phyloP scores from a whole-genome alignment of 2,329 filamentous ascomycete species.

The Curvularia lunata region DNA sequence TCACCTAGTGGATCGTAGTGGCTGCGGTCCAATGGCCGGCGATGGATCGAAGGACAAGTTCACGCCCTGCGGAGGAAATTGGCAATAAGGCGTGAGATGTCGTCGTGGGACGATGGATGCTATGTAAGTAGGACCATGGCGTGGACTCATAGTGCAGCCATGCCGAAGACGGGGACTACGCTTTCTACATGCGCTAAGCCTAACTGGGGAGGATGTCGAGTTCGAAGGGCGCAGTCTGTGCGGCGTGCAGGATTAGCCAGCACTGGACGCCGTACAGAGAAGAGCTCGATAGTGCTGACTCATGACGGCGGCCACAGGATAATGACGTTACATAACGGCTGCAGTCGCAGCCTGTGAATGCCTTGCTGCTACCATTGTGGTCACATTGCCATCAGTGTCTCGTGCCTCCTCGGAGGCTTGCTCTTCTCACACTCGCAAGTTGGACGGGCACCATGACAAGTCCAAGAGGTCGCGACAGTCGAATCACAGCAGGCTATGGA shows the following conservation, averaged over 20 bases:
- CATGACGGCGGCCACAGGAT: constrained; percentile 2
- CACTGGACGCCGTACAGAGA: constrained; percentile 8
- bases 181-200: constrained; percentile 19
- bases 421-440: background rate
- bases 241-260: constrained; percentile 21
- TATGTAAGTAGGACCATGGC: constrained; percentile 24
- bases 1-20: constrained; percentile 3
- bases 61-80: constrained; percentile 25
- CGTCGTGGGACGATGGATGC: constrained; percentile 13
- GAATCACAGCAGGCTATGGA: constrained; percentile 6
- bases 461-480: background rate
- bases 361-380: background rate
- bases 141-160: constrained; percentile 12
- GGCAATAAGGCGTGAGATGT: constrained; percentile 29
- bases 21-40: constrained; percentile 3
- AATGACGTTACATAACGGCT: background rate
- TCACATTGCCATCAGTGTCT: background rate
- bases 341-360: background rate
- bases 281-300: constrained; percentile 18
- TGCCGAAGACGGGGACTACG: constrained; percentile 9
- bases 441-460: background rate
- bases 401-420: background rate
- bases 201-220: constrained; percentile 17
- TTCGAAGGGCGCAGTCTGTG: constrained; percentile 29
- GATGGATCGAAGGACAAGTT: constrained; percentile 17